A percentile compares a stretch with the other conserved stretches of the same genome.
Evolutionary conservation across 257 asterid genomes (phyloP).

Genomic region (Thymus quinquecostatus): DNA sequence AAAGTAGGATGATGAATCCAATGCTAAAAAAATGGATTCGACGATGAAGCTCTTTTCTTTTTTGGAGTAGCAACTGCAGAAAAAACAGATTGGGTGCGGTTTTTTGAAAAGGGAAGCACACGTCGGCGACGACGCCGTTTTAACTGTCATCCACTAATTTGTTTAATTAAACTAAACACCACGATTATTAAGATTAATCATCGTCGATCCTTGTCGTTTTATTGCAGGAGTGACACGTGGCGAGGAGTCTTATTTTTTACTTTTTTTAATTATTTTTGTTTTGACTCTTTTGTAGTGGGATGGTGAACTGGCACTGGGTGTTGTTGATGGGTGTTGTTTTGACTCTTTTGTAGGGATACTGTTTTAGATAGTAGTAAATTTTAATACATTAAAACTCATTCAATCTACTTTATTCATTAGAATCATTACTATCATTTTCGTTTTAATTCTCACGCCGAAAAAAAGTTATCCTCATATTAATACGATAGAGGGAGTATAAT

Average conservation of each 20-base stretch:
- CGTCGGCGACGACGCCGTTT: conserved; percentile 45
- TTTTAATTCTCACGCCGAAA: too few relatives aligned
- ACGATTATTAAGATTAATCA: not conserved
- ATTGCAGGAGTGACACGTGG: conserved; percentile 18
- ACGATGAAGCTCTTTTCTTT: not conserved
- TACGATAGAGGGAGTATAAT: too few relatives aligned
- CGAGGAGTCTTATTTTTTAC: conserved; percentile 31
- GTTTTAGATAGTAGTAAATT: too few relatives aligned
- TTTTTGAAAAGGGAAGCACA: conserved; percentile 27
- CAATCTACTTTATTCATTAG: too few relatives aligned
- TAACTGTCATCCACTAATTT: conserved; percentile 9
- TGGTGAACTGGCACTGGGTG: not conserved
- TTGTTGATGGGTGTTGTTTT: too few relatives aligned
- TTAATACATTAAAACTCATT: too few relatives aligned
- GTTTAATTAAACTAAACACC: not conserved
- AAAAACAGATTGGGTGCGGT: conserved; percentile 36
- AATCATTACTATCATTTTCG: too few relatives aligned
- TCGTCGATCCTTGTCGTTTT: not conserved
- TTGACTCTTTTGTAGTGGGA: not conserved
- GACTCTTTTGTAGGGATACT: too few relatives aligned
- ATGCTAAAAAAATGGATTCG: conserved; percentile 13
- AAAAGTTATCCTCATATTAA: too few relatives aligned
- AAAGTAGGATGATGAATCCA: conserved; percentile 24
- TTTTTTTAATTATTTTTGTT: not conserved
- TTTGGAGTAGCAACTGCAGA: conserved; percentile 19